phyloP scores from a whole-genome alignment of 768 basidiomycete species.

The Lactarius trivialis region DNA sequence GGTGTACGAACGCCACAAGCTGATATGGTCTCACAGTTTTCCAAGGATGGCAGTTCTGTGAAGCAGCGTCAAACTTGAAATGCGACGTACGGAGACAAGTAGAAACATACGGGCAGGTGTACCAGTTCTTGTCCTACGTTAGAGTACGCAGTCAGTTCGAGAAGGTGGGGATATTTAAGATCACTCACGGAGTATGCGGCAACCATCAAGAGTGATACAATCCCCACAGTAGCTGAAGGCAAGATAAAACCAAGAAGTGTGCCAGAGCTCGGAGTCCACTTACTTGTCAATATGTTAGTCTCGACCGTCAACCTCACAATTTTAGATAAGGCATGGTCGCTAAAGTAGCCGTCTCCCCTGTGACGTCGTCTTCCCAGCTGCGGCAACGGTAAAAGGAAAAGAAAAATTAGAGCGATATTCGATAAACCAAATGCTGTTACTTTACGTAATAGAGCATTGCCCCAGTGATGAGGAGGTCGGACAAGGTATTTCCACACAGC shows the following conservation, averaged over 20 bases:
- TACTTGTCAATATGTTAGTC: conserved; percentile 24
- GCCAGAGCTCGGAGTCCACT: not conserved
- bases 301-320: conserved; percentile 27
- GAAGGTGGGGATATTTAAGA: not conserved
- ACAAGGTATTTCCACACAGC: not conserved
- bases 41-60: conserved; percentile 4
- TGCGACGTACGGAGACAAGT: not conserved
- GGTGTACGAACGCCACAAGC: not conserved
- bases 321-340: conserved; percentile 14
- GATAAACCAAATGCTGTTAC: no score
- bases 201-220: not conserved
- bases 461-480: not conserved
- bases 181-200: not conserved
- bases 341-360: not conserved
- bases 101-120: conserved; percentile 9
- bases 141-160: not conserved
- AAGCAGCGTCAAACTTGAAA: not conserved
- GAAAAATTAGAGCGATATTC: not conserved
- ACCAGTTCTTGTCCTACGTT: conserved; percentile 10
- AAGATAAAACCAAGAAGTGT: not conserved
- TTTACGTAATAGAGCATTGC: conserved; percentile 9
- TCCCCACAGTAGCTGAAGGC: not conserved
- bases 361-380: not conserved
- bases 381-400: no score
- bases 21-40: conserved; percentile 1